A percentile compares a stretch with the other conserved stretches of the same genome.
These are phyloP conservation scores for Dalbergia oliveri DNA, from an alignment of 306 rosid species.

Conservation along the genomic window DNA sequence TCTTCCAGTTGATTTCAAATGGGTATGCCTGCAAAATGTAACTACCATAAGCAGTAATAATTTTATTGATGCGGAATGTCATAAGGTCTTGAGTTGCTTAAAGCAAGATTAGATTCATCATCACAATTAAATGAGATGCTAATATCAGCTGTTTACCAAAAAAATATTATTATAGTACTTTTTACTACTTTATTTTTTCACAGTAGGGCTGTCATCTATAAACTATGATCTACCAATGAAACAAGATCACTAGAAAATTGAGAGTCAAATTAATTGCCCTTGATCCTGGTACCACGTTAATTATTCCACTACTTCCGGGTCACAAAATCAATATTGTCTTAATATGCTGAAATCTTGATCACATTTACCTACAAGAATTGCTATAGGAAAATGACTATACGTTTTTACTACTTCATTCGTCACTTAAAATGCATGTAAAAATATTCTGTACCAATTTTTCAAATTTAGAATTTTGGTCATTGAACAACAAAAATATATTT, in stretches of 20 bases:
- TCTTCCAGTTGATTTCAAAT: conserved; percentile 76
- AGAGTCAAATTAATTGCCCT: neutral
- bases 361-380: conserved; percentile 6
- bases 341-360: neutral
- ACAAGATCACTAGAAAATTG: neutral
- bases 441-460: neutral
- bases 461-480: conserved; percentile 10
- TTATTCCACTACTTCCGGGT: neutral
- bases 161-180: neutral
- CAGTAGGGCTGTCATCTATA: neutral
- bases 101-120: conserved; percentile 31
- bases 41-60: conserved; percentile 42
- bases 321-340: neutral
- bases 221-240: conserved; percentile 15
- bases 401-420: neutral
- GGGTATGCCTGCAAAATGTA: conserved; percentile 84
- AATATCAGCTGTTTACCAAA: conserved; percentile 1
- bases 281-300: neutral
- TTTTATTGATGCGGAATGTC: conserved; percentile 15
- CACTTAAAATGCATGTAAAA: conserved; percentile 13
- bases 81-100: conserved; percentile 40
- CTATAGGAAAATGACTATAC: neutral
- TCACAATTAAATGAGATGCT: conserved; percentile 10
- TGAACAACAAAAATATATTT: conserved; percentile 28
- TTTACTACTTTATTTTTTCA: conserved; percentile 26